Conservation (phyloP, 345 rosid species). For the Boechera retrofracta region DNA sequence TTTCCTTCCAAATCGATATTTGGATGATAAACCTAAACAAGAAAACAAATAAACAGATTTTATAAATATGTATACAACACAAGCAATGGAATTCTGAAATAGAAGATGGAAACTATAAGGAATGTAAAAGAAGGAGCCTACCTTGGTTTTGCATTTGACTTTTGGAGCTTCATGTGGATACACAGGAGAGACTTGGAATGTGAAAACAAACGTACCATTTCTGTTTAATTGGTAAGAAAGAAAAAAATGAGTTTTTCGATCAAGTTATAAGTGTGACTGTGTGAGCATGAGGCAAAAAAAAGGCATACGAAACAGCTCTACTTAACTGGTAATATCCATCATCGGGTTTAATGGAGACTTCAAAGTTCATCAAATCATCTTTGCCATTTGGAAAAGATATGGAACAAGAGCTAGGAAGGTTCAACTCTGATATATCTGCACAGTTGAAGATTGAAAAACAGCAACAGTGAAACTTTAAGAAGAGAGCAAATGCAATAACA, state of each 20-base stretch:
- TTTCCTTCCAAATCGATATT: conserved; percentile 99
- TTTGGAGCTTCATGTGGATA: conserved; percentile 98
- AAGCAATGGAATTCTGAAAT: background rate
- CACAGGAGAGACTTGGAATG: conserved; percentile 85
- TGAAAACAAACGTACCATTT: conserved; percentile 81
- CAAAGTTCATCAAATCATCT: conserved; percentile 85
- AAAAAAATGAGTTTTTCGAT: conserved; percentile 7
- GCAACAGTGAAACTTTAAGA: background rate
- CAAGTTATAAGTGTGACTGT: background rate
- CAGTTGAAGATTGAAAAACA: background rate
- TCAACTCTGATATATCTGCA: conserved; percentile 77
- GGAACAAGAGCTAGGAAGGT: conserved; percentile 70
- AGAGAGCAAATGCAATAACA: background rate
- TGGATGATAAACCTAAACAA: conserved; percentile 82
- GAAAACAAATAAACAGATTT: conserved; percentile 19
- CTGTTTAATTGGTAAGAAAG: conserved; percentile 39
- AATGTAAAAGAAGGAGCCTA: conserved; percentile 27
- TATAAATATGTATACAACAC: background rate
- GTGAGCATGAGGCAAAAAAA: background rate
- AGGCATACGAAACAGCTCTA: conserved; percentile 21
- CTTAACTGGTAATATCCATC: conserved; percentile 86
- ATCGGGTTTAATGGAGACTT: conserved; percentile 79
- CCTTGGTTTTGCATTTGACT: conserved; percentile 99
- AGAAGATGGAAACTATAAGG: background rate
- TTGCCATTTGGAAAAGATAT: conserved; percentile 80